Conservation (phyloP, 2,329 filamentous ascomycete species). For the Aureobasidium sp. region DNA sequence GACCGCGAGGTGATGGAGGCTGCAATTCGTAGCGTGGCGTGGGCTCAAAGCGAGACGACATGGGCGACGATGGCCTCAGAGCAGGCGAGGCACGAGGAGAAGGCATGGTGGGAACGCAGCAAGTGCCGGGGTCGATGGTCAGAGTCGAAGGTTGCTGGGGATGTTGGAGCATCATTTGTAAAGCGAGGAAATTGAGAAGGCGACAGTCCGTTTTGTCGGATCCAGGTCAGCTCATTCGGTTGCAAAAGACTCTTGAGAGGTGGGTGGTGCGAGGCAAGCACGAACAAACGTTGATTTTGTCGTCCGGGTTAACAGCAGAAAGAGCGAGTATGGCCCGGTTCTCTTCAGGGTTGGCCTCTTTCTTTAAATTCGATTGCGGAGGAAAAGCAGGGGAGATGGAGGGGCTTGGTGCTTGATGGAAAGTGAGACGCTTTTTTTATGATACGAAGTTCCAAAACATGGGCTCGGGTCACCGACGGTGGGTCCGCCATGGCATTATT, state of each 20-base stretch:
- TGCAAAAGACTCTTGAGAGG: neutral
- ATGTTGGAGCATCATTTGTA: conserved; percentile 11
- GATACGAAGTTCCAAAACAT: neutral
- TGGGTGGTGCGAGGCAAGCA: conserved; percentile 3
- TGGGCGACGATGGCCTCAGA: conserved; percentile 27
- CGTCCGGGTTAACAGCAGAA: neutral
- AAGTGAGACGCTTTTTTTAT: conserved; percentile 9
- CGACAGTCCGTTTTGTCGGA: neutral
- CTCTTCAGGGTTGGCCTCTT: neutral
- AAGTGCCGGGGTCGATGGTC: neutral
- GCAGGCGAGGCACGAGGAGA: conserved; percentile 27
- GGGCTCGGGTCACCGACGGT: neutral
- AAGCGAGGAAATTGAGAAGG: neutral
- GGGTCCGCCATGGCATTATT: conserved; percentile 10
- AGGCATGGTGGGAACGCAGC: conserved; percentile 23
- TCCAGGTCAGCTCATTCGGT: neutral
- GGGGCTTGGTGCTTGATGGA: conserved; percentile 5
- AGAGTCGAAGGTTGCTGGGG: conserved; percentile 6
- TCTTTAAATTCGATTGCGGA: neutral
- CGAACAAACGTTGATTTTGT: conserved; percentile 1
- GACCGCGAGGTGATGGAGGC: conserved; percentile 23
- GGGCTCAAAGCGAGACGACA: conserved; percentile 25
- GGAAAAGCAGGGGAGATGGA: neutral
- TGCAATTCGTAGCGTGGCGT: conserved; percentile 26
- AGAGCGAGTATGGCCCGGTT: neutral